Conservation (phyloP, 495 filamentous ascomycete genomes). For the Penicillium bovifimosum region DNA sequence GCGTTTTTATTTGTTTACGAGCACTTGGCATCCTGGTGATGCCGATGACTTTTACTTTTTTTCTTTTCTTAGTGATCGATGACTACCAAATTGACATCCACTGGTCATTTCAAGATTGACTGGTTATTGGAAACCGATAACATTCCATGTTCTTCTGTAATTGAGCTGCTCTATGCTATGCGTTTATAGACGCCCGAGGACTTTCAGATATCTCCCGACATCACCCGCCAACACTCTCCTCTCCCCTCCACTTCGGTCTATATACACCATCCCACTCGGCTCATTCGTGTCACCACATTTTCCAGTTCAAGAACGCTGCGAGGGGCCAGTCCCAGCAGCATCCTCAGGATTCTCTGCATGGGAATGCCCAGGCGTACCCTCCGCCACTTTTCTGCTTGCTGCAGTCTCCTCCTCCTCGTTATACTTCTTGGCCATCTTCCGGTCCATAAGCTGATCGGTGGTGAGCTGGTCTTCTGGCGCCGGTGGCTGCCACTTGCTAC, state of each 20-base stretch:
- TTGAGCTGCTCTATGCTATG: too few relatives aligned
- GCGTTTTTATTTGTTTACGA: conserved; percentile 1
- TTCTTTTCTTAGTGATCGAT: conserved; percentile 5
- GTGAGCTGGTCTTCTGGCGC: conserved; percentile 29
- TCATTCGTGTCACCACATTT: not conserved
- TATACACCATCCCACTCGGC: not conserved
- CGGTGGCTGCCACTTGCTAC: conserved; percentile 30
- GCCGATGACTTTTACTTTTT: not conserved
- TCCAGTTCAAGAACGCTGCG: conserved; percentile 3
- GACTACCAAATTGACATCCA: conserved; percentile 11
- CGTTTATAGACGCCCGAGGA: too few relatives aligned
- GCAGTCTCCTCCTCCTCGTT: conserved; percentile 14
- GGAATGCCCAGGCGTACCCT: conserved; percentile 11
- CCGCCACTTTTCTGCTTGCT: conserved; percentile 10
- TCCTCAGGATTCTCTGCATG: conserved; percentile 20
- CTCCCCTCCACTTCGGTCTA: not conserved
- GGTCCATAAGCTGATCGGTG: conserved; percentile 29
- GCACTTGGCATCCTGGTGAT: conserved; percentile 7
- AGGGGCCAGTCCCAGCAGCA: conserved; percentile 17
- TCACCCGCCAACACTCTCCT: not conserved
- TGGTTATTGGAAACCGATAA: not conserved
- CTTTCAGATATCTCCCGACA: not conserved
- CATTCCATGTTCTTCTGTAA: not conserved
- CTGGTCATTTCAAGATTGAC: not conserved
- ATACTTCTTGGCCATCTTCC: conserved; percentile 17